Base-by-base conservation (phyloP, 1,284 basidiomycete genomes). In the Ustilago loliicola region DNA sequence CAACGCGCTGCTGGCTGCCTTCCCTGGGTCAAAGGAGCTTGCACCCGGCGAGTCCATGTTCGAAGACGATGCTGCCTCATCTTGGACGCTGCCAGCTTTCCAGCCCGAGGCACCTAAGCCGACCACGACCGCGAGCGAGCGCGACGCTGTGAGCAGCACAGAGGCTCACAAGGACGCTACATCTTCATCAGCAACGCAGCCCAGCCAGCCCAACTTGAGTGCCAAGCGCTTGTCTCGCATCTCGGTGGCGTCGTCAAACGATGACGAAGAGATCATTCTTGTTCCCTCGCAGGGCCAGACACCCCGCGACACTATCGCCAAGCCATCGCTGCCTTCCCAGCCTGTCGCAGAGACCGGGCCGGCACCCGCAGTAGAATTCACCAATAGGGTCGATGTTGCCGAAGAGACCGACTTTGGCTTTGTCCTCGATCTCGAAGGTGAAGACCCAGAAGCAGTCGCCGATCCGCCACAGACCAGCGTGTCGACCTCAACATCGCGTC, bases 21-120 rank as follows among this genome's bases (percentile, higher is more conserved):
- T 76, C 60, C 80, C 80, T 7, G 79, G 79, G 23, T 75, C 79
- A 27, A 70, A 65, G 25, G 61, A 74, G 66, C 61, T 81, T 13
- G 79, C 50, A 0, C 64, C 69, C 1, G 65, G 72, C 38, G 74
- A 80, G 42, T 67, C 69, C 30, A 77, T 73, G 73, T 42, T 79
- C n/a, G 66, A 73, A 17, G 59, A 64, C 13, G 62, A 63, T 27
- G 54, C 55, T 11, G 19, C 66, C 5, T 29, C 54, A n/a, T 32
- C 65, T 1, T 77, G 65, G 65, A 51, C 67, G 13, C 27, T 72
- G 34, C 64, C 73, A 13, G 65, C 66, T 8, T 74, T 73, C 51
- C 71, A 68, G 23, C 61, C 62, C 7, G 68, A 63, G 30, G 61
- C 56, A 15, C 42, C 13, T 0, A 40, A 27, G 25, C 19, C 29